Evolutionary conservation across 805 yeast species (phyloP).

Genomic region (Diddensiella caesifluorescens): DNA sequence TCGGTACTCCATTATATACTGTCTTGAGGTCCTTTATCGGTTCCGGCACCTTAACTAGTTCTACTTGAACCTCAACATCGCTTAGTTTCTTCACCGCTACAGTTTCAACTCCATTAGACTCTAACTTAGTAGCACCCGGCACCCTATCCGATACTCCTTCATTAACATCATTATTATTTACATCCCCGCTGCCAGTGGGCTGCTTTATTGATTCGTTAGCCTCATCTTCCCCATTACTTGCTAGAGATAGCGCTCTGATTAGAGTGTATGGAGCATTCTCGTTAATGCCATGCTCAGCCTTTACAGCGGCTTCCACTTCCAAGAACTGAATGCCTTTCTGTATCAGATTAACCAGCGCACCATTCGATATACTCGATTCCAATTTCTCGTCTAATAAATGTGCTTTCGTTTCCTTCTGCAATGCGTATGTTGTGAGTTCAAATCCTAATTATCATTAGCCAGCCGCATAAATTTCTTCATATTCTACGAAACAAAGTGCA

Average conservation of each 20-base stretch:
- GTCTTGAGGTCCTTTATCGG: constrained; percentile 3
- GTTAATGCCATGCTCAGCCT: constrained; percentile 21
- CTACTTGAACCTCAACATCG: constrained; percentile 3
- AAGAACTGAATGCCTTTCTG: constrained; percentile 81
- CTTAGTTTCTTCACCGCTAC: constrained; percentile 1
- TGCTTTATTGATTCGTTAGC: constrained; percentile 2
- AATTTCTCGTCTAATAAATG: constrained; percentile 49
- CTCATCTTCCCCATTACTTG: constrained; percentile 6
- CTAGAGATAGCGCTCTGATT: constrained; percentile 19
- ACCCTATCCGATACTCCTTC: too few species aligned
- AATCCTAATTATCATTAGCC: constrained; percentile 33
- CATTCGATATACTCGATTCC: constrained; percentile 57
- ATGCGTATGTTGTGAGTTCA: constrained; percentile 72
- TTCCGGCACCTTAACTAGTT: not conserved
- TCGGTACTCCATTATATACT: constrained; percentile 2
- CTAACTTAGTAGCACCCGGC: too few species aligned
- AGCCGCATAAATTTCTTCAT: too few species aligned
- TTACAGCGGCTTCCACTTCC: constrained; percentile 58
- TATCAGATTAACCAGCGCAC: constrained; percentile 72
- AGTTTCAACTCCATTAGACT: constrained; percentile 1
- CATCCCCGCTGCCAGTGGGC: not conserved
- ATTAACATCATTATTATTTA: not conserved
- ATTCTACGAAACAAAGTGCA: not conserved
- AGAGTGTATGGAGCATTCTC: constrained; percentile 21
- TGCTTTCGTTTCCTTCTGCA: constrained; percentile 68